Conservation (phyloP, 768 basidiomycete species). For the Coprinopsis marcescibilis region DNA sequence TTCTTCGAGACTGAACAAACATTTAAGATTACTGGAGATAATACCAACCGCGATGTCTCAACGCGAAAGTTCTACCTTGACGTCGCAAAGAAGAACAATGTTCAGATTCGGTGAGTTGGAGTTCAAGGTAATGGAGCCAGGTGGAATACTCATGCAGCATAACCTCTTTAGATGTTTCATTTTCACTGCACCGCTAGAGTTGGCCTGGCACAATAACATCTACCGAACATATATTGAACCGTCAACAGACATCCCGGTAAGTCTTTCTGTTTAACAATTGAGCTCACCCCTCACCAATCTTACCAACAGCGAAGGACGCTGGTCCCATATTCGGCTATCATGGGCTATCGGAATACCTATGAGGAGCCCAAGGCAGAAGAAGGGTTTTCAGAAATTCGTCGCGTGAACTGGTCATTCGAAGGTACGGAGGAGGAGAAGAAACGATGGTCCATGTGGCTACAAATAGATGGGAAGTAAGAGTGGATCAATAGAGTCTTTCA, state of each 20-base stretch:
- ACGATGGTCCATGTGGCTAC: conserved; percentile 84
- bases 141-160: not conserved
- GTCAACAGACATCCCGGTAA: conserved; percentile 32
- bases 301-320: conserved; percentile 39
- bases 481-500: not conserved
- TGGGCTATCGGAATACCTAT: conserved; percentile 49
- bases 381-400: conserved; percentile 72
- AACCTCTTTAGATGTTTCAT: conserved; percentile 52
- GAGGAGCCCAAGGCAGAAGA: conserved; percentile 65
- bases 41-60: conserved; percentile 75
- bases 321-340: conserved; percentile 60
- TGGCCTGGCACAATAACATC: conserved; percentile 91
- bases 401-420: conserved; percentile 75
- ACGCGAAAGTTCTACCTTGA: conserved; percentile 72
- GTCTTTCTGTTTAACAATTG: conserved; percentile 4
- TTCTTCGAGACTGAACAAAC: not conserved
- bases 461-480: conserved; percentile 66
- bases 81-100: conserved; percentile 48
- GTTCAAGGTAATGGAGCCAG: not conserved
- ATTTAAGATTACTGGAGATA: conserved; percentile 96
- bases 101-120: conserved; percentile 48
- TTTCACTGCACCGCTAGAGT: conserved; percentile 70
- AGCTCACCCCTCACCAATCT: conserved; percentile 1
- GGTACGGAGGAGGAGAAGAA: conserved; percentile 66
- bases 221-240: conserved; percentile 72